phyloP scores from a whole-genome alignment of 1,284 basidiomycete species.

The Leccinum variabile region DNA sequence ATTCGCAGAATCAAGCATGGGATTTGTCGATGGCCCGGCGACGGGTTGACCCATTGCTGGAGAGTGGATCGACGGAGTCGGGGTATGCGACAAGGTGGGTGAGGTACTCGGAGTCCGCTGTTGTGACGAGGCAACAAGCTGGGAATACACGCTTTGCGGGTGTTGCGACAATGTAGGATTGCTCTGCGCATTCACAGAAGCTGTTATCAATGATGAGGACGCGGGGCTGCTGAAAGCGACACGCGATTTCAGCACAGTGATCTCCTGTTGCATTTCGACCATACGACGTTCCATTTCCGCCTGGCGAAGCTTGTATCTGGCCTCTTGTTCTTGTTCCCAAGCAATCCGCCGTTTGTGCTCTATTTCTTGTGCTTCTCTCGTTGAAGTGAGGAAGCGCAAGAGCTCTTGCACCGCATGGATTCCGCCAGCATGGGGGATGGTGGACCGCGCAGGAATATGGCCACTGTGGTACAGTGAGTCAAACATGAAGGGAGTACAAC shows the following conservation, averaged over 20 bases:
- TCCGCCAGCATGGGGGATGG: constrained; percentile 32
- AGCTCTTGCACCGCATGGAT: constrained; percentile 57
- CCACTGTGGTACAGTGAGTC: constrained; percentile 6
- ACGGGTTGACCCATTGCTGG: constrained; percentile 6
- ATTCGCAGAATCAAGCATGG: constrained; percentile 9
- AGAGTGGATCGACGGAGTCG: constrained; percentile 18
- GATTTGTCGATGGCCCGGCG: constrained; percentile 5
- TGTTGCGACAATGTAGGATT: constrained; percentile 3
- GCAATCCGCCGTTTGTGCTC: constrained; percentile 56
- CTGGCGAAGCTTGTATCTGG: constrained; percentile 51
- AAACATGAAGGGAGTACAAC: neutral
- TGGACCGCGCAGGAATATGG: constrained; percentile 20
- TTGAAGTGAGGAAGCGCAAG: constrained; percentile 50
- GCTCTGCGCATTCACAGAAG: constrained; percentile 7
- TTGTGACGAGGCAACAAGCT: constrained; percentile 23
- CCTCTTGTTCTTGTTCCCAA: constrained; percentile 72
- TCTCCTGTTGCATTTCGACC: constrained; percentile 57
- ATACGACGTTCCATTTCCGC: constrained; percentile 60
- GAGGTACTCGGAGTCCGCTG: constrained; percentile 38
- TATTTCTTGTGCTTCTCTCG: constrained; percentile 55
- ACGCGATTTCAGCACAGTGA: constrained; percentile 48
- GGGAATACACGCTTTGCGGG: constrained; percentile 17
- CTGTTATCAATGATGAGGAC: constrained; percentile 10
- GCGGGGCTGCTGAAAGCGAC: constrained; percentile 35
- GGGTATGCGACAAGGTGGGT: constrained; percentile 32